A percentile compares a stretch with the other conserved stretches of the same genome.
Evolutionary conservation across 345 rosid genomes (phyloP).

Genomic region (Erucastrum elatum): DNA sequence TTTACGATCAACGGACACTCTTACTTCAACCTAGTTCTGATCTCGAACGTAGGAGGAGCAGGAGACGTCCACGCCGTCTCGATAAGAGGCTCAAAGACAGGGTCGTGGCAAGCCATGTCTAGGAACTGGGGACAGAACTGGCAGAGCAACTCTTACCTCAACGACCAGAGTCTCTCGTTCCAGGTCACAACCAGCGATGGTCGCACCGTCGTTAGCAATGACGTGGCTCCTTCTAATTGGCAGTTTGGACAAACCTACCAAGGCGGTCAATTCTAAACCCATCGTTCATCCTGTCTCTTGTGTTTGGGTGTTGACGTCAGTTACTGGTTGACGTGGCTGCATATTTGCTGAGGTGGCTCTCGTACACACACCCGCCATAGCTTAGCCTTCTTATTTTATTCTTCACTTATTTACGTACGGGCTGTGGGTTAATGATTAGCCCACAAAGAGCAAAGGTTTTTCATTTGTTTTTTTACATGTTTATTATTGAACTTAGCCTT

Average conservation of each 20-base stretch:
- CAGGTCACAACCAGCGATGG: conserved; percentile 97
- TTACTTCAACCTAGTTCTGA: conserved; percentile 85
- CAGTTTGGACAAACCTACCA: conserved; percentile 86
- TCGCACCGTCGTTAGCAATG: conserved; percentile 59
- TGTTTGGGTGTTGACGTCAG: conserved; percentile 20
- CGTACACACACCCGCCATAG: conserved; percentile 71
- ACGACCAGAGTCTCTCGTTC: conserved; percentile 82
- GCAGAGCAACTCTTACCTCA: conserved; percentile 87
- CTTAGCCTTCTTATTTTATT: conserved; percentile 21
- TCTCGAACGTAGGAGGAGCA: conserved; percentile 84
- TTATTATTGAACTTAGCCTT: conserved; percentile 12
- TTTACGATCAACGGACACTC: conserved; percentile 91
- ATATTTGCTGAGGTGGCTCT: conserved; percentile 71
- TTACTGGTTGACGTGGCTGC: conserved; percentile 33
- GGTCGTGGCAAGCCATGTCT: conserved; percentile 87
- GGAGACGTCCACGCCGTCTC: conserved; percentile 81
- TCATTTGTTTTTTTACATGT: background rate
- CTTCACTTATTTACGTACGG: background rate
- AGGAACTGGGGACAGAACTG: conserved; percentile 99
- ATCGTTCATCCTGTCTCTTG: conserved; percentile 5
- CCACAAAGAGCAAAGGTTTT: conserved; percentile 7
- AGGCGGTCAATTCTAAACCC: conserved; percentile 56
- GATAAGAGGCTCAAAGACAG: conserved; percentile 82
- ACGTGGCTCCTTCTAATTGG: conserved; percentile 65
- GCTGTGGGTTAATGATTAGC: conserved; percentile 22